A percentile compares a stretch with the other conserved stretches of the same genome.
Conservation (phyloP, 106 monocot species). For the Xerophyta viscosa region DNA sequence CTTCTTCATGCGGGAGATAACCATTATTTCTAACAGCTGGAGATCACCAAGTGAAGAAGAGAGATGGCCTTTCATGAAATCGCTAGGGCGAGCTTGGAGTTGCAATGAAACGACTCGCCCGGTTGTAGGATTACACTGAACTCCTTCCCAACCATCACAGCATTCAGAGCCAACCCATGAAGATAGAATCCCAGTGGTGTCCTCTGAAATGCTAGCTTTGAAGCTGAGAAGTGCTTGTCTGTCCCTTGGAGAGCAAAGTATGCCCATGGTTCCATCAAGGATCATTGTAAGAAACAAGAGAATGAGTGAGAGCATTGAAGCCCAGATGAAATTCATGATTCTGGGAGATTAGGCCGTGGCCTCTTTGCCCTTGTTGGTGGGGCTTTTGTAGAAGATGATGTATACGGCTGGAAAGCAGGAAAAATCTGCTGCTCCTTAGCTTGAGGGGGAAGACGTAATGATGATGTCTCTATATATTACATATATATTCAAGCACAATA, state of each 20-base stretch:
- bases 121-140: conserved; percentile 51
- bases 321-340: conserved; percentile 10
- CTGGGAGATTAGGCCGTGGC: background rate
- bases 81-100: conserved; percentile 15
- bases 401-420: background rate
- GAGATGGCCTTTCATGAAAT: conserved; percentile 57
- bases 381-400: background rate
- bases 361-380: background rate
- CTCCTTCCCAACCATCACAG: conserved; percentile 73
- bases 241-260: conserved; percentile 36
- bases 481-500: no score
- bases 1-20: conserved; percentile 62
- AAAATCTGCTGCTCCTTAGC: conserved; percentile 12
- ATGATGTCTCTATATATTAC: conserved; percentile 9
- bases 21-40: conserved; percentile 37
- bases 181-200: conserved; percentile 69
- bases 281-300: background rate
- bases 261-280: background rate
- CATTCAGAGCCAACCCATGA: conserved; percentile 48
- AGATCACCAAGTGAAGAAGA: conserved; percentile 57
- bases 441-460: conserved; percentile 19
- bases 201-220: conserved; percentile 53
- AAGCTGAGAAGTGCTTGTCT: conserved; percentile 59
- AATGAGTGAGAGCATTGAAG: conserved; percentile 1
- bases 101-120: conserved; percentile 50